These are phyloP conservation scores for Mucor circinelloides DNA, from an alignment of 371 early-diverging fungal species.

Conservation along the genomic window DNA sequence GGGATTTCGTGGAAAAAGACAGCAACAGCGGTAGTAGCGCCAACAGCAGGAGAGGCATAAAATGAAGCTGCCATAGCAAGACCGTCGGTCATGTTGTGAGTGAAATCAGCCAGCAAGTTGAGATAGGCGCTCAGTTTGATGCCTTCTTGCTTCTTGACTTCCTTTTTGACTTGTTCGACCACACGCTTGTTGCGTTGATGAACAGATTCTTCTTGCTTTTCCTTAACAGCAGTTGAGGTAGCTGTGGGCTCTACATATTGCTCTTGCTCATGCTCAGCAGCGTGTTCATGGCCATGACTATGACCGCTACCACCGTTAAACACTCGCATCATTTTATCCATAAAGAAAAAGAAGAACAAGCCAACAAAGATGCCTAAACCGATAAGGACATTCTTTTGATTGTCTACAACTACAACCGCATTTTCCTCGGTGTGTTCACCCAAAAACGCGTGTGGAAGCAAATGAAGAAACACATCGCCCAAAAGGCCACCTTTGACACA, in stretches of 20 bases:
- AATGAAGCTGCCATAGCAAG: conserved; percentile 90
- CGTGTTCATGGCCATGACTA: conserved; percentile 52
- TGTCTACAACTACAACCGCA: conserved; percentile 4
- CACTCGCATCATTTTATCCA: conserved; percentile 81
- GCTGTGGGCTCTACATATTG: neutral
- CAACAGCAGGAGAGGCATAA: conserved; percentile 84
- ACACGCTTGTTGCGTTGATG: conserved; percentile 2
- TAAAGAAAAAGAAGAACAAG: conserved; percentile 71
- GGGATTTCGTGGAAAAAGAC: conserved; percentile 94
- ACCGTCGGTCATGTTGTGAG: conserved; percentile 92
- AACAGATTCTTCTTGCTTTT: neutral
- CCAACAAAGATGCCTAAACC: conserved; percentile 80
- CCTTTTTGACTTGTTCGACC: conserved; percentile 1
- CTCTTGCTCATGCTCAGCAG: neutral
- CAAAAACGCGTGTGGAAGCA: conserved; percentile 79
- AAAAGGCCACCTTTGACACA: conserved; percentile 63
- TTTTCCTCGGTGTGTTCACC: conserved; percentile 22
- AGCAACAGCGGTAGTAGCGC: conserved; percentile 85
- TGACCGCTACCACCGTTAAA: conserved; percentile 65
- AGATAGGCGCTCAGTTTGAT: conserved; percentile 73
- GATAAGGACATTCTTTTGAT: conserved; percentile 65
- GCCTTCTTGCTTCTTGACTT: conserved; percentile 6
- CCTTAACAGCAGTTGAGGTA: neutral
- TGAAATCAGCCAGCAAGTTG: conserved; percentile 84
- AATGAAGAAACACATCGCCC: conserved; percentile 88